These are phyloP conservation scores for Stephania yunnanensis DNA, from an alignment of 164 flowering plant species.

Conservation along the genomic window DNA sequence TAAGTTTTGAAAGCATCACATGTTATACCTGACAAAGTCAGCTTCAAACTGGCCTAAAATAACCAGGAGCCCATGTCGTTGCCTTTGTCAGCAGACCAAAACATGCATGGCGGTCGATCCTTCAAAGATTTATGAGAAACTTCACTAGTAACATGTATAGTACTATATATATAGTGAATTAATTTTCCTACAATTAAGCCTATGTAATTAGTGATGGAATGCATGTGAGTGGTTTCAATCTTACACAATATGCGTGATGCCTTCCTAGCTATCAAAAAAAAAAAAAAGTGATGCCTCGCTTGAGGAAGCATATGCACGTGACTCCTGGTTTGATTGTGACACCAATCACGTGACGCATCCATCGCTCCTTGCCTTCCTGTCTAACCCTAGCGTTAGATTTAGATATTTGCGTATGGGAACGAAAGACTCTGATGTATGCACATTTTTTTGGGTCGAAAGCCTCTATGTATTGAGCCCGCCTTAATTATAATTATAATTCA, in stretches of 20 bases:
- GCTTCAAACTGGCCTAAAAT: slow-evolving; percentile 8
- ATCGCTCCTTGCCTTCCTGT: background rate
- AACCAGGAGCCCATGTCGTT: background rate
- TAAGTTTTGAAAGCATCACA: slow-evolving; percentile 4
- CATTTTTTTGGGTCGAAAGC: background rate
- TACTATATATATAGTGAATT: background rate
- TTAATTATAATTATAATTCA: background rate
- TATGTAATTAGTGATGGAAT: background rate
- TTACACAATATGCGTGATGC: too few relatives aligned
- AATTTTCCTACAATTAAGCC: background rate
- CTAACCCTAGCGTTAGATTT: background rate
- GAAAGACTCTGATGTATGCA: background rate
- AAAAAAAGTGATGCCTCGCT: background rate
- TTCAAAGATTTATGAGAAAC: background rate
- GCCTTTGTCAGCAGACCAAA: slow-evolving; percentile 5
- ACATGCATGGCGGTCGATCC: background rate
- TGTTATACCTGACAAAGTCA: slow-evolving; percentile 11
- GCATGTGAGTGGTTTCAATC: slow-evolving; percentile 3
- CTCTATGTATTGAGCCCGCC: background rate
- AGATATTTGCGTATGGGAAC: background rate
- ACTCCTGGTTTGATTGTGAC: background rate
- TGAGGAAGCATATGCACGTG: slow-evolving; percentile 10
- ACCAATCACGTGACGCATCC: background rate
- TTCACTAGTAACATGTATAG: background rate
- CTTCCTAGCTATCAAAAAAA: too few relatives aligned